Percentiles rank a stretch among this genome's conserved stretches.
These are phyloP conservation scores for Candida chilensis DNA, from an alignment of 805 yeast genomes.

Conservation along the genomic window DNA sequence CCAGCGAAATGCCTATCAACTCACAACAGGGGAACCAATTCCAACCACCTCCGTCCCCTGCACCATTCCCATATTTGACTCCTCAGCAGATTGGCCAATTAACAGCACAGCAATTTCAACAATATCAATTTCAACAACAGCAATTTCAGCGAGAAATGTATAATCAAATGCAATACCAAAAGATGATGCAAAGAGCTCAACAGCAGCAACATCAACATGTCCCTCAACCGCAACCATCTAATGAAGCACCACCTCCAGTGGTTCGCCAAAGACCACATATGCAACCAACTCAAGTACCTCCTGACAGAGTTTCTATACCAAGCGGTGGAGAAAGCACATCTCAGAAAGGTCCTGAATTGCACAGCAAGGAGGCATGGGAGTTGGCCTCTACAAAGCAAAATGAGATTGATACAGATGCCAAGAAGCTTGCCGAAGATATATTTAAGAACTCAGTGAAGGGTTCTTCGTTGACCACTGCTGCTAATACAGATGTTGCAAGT, in stretches of 20 bases:
- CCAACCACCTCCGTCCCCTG: slow-evolving; percentile 5
- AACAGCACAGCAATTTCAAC: slow-evolving; percentile 9
- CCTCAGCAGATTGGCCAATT: slow-evolving; percentile 7
- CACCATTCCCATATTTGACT: slow-evolving; percentile 7
- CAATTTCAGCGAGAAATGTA: slow-evolving; percentile 3
- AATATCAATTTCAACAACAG: slow-evolving; percentile 7
- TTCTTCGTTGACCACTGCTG: no score
- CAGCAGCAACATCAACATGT: slow-evolving; percentile 1
- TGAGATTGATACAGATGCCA: slow-evolving; percentile 19
- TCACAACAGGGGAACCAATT: slow-evolving; percentile 14
- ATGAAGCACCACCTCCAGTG: neutral
- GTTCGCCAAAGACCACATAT: no score
- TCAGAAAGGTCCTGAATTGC: slow-evolving; percentile 8
- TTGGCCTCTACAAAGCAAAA: slow-evolving; percentile 6
- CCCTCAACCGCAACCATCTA: neutral
- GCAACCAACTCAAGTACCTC: no score
- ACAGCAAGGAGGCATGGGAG: slow-evolving; percentile 29
- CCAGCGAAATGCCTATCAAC: slow-evolving; percentile 5
- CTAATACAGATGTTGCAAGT: no score
- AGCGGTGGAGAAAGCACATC: no score
- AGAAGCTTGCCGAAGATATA: slow-evolving; percentile 28
- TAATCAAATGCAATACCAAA: slow-evolving; percentile 2
- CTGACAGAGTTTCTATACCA: no score
- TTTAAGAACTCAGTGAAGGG: no score
- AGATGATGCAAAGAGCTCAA: slow-evolving; percentile 5